phyloP scores from a whole-genome alignment of 306 rosid species.

The Cucumis sativus region Cucumber_9930_V3 NC_026660.2:22707001-22707500 shows the following conservation, averaged over 20 bases:
- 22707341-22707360: conserved; percentile 3
- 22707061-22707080: conserved; percentile 20
- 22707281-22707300: neutral
- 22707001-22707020: neutral
- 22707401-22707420: neutral
- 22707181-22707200: conserved; percentile 10
- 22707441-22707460: neutral
- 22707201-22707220: conserved; percentile 5
- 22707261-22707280: neutral
- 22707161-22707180: conserved; percentile 17
- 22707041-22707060: neutral
- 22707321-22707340: conserved; percentile 17
- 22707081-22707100: conserved; percentile 23
- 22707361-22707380: conserved; percentile 8
- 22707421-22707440: neutral
- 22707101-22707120: conserved; percentile 20
- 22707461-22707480: neutral
- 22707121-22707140: conserved; percentile 28
- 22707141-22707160: conserved; percentile 23
- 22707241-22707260: neutral
- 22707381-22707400: conserved; percentile 11
- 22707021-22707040: neutral
- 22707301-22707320: conserved; percentile 27
- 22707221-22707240: neutral
- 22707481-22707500: neutral